A percentile compares a stretch with the other conserved stretches of the same genome.
Conservation (phyloP, 768 basidiomycete species). For the Russula dissimulans region DNA sequence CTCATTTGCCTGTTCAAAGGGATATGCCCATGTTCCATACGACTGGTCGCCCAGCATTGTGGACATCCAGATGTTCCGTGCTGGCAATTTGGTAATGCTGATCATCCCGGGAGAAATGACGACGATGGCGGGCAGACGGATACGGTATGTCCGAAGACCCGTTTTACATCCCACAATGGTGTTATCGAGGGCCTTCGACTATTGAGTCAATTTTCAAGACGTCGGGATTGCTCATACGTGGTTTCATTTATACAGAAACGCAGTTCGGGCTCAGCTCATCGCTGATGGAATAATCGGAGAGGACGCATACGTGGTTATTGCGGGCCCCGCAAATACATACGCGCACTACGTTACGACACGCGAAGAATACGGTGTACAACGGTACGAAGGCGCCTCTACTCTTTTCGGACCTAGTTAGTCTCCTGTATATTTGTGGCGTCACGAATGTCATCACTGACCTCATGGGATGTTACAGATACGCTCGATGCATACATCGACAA, state of each 20-base stretch:
- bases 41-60: slow-evolving; percentile 68
- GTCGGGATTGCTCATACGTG: background rate
- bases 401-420: slow-evolving; percentile 62
- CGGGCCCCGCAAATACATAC: slow-evolving; percentile 78
- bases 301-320: slow-evolving; percentile 66
- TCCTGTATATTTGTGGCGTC: slow-evolving; percentile 4
- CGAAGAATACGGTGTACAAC: slow-evolving; percentile 66
- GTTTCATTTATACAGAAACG: slow-evolving; percentile 38
- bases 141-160: slow-evolving; percentile 40
- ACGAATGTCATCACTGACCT: background rate
- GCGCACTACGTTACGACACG: slow-evolving; percentile 63
- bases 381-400: slow-evolving; percentile 77
- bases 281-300: slow-evolving; percentile 51
- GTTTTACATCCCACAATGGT: background rate
- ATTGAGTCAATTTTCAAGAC: slow-evolving; percentile 1
- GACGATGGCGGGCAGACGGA: slow-evolving; percentile 71
- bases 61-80: slow-evolving; percentile 67
- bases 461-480: slow-evolving; percentile 37
- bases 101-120: slow-evolving; percentile 74
- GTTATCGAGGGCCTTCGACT: background rate
- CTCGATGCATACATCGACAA: slow-evolving; percentile 77
- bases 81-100: slow-evolving; percentile 68
- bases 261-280: slow-evolving; percentile 55
- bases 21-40: slow-evolving; percentile 58
- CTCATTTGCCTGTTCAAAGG: slow-evolving; percentile 31